phyloP scores from a whole-genome alignment of 371 early-diverging fungal species.

The Funneliformis caledonium region DNA sequence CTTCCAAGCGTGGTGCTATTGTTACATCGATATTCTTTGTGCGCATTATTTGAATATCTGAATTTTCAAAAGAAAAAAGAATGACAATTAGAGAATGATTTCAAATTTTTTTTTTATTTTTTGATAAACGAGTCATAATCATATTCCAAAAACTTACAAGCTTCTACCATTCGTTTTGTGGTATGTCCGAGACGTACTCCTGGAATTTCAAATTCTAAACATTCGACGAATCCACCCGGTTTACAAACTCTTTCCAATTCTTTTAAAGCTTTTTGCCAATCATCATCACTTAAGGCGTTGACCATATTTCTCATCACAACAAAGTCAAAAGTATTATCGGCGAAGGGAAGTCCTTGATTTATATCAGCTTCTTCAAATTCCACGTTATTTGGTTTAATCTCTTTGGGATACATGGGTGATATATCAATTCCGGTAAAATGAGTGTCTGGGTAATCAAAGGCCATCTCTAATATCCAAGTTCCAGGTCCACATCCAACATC shows the following conservation, averaged over 20 bases:
- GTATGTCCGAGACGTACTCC: background rate
- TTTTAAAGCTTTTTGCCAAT: constrained; percentile 47
- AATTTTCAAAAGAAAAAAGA: background rate
- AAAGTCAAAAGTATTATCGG: constrained; percentile 50
- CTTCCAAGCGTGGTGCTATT: background rate
- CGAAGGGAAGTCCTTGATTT: constrained; percentile 44
- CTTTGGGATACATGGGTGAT: constrained; percentile 56
- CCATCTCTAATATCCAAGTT: constrained; percentile 53
- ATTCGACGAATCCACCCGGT: constrained; percentile 53
- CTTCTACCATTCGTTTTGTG: background rate
- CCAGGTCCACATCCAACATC: constrained; percentile 35
- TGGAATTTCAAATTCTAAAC: constrained; percentile 38
- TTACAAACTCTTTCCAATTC: constrained; percentile 55
- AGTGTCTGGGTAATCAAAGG: constrained; percentile 57
- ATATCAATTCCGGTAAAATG: constrained; percentile 62
- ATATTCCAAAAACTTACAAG: constrained; percentile 5
- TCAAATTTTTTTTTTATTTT: background rate
- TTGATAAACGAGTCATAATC: background rate
- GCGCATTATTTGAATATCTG: constrained; percentile 3
- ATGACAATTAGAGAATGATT: background rate
- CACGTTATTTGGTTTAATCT: constrained; percentile 61
- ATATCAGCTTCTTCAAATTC: constrained; percentile 50
- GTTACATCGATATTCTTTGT: constrained; percentile 19
- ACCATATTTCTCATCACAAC: constrained; percentile 48
- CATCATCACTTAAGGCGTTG: constrained; percentile 44